Evolutionary conservation across 352 stramenopile genomes (phyloP).

Genomic region (Aphanomyces astaci): DNA sequence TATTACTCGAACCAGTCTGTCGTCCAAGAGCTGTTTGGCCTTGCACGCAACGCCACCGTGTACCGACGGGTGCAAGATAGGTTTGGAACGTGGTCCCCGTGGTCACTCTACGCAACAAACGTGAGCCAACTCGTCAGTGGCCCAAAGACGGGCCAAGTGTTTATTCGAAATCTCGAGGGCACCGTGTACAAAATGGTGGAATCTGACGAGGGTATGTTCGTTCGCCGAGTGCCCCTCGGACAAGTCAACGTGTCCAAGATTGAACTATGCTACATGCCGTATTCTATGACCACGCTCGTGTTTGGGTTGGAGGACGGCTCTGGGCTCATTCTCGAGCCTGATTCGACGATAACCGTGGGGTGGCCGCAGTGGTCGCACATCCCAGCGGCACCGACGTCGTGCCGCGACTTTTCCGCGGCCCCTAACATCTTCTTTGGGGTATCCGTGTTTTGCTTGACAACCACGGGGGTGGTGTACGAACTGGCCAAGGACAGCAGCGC

Average conservation of each 20-base stretch:
- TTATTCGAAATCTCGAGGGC: neutral
- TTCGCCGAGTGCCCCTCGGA: neutral
- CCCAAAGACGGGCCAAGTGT: neutral
- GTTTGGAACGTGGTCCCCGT: neutral
- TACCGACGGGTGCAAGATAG: neutral
- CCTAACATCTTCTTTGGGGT: neutral
- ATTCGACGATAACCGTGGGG: neutral
- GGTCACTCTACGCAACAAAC: neutral
- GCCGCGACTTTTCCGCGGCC: neutral
- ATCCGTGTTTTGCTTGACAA: neutral
- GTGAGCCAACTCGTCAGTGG: neutral
- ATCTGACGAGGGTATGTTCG: neutral
- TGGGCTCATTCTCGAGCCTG: neutral
- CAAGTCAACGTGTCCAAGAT: neutral
- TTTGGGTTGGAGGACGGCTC: neutral
- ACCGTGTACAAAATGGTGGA: neutral
- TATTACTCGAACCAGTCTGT: neutral
- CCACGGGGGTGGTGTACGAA: neutral
- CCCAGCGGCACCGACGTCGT: neutral
- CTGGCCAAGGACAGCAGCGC: neutral
- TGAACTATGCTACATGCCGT: neutral
- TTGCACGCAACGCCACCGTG: neutral
- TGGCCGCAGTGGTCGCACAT: neutral
- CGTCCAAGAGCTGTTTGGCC: neutral
- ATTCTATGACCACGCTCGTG: neutral